Percentiles rank a stretch among this genome's conserved stretches.
Evolutionary conservation across 1,284 basidiomycete species (phyloP).

Genomic region (Malassezia psittaci): DNA sequence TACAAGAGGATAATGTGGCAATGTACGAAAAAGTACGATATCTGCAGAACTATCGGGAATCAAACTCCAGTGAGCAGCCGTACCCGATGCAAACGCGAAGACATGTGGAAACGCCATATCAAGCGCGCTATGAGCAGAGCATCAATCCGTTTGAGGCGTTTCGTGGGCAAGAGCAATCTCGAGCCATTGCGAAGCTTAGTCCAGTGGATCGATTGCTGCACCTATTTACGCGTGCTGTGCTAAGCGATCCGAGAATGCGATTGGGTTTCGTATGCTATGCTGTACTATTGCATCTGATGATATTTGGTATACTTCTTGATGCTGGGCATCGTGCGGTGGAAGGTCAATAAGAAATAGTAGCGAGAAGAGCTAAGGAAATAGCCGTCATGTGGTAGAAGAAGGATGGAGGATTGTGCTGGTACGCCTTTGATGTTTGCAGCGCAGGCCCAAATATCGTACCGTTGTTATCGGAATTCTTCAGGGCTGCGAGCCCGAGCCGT

Average conservation of each 20-base stretch:
- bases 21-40: constrained; percentile 45
- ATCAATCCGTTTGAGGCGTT: constrained; percentile 98
- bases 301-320: constrained; percentile 58
- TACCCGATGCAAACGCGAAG: constrained; percentile 24
- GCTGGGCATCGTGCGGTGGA: constrained; percentile 15
- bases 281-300: constrained; percentile 63
- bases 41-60: constrained; percentile 23
- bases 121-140: constrained; percentile 80
- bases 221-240: constrained; percentile 68
- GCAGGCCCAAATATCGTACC: background rate
- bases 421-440: background rate
- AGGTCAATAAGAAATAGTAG: background rate
- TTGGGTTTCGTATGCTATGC: constrained; percentile 75
- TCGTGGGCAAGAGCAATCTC: constrained; percentile 83
- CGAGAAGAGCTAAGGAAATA: background rate
- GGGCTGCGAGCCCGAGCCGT: constrained; percentile 29
- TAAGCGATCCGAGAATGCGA: constrained; percentile 63
- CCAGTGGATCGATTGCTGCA: constrained; percentile 81
- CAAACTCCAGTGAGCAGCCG: constrained; percentile 50
- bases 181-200: constrained; percentile 81
- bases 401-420: background rate
- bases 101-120: constrained; percentile 61
- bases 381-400: background rate
- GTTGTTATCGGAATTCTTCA: constrained; percentile 6
- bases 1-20: constrained; percentile 37